phyloP scores from a whole-genome alignment of 257 asterid genomes.

The Solanum peruvianum region DNA sequence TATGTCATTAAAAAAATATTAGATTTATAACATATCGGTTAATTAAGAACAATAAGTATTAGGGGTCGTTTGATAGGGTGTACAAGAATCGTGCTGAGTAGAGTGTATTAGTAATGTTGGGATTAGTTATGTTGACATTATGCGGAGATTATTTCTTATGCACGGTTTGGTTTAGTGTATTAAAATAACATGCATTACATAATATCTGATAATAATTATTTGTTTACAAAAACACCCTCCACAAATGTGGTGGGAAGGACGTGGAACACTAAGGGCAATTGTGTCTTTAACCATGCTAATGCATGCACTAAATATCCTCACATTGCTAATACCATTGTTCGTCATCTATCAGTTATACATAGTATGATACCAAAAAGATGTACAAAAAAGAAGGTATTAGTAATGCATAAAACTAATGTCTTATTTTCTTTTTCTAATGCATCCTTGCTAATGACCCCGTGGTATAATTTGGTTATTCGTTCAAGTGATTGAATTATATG shows the following conservation, averaged over 20 bases:
- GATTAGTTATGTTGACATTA: background rate
- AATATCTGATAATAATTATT: background rate
- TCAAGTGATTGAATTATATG: background rate
- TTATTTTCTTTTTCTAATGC: background rate
- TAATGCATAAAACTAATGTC: background rate
- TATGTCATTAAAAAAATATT: background rate
- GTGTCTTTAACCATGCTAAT: background rate
- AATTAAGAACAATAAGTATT: background rate
- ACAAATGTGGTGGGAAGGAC: background rate
- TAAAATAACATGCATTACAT: background rate
- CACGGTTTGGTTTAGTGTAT: background rate
- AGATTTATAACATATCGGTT: background rate
- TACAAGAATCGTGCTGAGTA: background rate
- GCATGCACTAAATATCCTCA: background rate
- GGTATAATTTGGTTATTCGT: background rate
- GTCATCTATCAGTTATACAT: background rate
- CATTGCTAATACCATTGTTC: background rate
- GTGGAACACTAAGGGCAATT: background rate
- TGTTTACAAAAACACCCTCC: background rate
- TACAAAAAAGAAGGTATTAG: background rate
- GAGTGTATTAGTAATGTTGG: background rate
- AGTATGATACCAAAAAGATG: background rate
- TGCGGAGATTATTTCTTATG: background rate
- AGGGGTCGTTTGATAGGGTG: background rate
- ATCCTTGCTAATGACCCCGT: background rate